Conservation (phyloP, 2,329 filamentous ascomycete species). For the Arthrinium phaeospermum region DNA sequence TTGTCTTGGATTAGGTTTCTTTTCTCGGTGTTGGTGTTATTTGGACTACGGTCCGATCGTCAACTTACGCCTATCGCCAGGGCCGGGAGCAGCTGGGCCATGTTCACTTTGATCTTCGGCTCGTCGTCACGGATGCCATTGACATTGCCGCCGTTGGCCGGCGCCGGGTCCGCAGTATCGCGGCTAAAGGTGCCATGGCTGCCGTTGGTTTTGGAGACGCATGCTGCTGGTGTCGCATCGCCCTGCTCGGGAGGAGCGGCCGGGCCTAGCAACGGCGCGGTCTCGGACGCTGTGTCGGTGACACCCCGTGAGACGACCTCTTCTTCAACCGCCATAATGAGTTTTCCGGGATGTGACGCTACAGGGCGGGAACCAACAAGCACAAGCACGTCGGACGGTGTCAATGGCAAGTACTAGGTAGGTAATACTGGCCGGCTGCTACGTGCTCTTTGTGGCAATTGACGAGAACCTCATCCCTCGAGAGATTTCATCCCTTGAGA, state of each 20-base stretch:
- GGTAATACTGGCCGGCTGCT: background rate
- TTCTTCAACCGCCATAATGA: background rate
- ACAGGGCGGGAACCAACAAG: background rate
- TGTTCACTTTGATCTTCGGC: conserved; percentile 32
- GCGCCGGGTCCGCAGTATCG: background rate
- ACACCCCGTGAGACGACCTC: background rate
- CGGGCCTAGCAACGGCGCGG: conserved; percentile 4
- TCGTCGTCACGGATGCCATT: conserved; percentile 35
- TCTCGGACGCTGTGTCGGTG: background rate
- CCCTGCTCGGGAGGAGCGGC: background rate
- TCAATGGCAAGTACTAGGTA: background rate
- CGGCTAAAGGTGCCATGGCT: background rate
- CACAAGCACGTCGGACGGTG: background rate
- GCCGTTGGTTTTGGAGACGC: background rate
- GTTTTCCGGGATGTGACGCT: background rate
- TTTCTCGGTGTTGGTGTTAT: background rate
- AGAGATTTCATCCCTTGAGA: background rate
- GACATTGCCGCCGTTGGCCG: conserved; percentile 26
- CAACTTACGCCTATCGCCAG: conserved; percentile 34
- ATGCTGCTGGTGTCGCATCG: background rate
- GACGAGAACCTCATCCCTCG: background rate
- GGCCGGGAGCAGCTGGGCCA: conserved; percentile 35
- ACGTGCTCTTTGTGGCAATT: too few relatives aligned
- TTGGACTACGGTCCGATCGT: background rate
- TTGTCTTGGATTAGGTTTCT: background rate